Evolutionary conservation across 129 eudicot genomes (phyloP).

Genomic region (Arctium lappa): DNA sequence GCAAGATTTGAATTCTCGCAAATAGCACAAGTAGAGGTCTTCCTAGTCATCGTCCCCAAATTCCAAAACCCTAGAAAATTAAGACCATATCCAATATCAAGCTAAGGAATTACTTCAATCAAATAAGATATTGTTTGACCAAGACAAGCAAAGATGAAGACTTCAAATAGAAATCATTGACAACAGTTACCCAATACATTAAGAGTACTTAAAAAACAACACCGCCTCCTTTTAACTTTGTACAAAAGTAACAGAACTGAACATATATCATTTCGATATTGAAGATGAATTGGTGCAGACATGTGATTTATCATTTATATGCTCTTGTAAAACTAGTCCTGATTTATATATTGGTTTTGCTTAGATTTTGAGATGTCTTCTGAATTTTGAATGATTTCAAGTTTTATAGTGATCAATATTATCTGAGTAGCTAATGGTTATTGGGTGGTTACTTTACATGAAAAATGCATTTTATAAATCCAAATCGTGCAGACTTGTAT

Average conservation of each 20-base stretch:
- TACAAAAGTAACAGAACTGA: background rate
- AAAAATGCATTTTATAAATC: background rate
- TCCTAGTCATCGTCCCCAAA: slow-evolving; percentile 42
- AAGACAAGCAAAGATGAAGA: background rate
- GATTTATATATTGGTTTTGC: background rate
- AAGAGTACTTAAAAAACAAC: background rate
- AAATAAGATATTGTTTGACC: background rate
- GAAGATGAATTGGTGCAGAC: slow-evolving; percentile 18
- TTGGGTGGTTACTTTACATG: background rate
- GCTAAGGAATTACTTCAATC: background rate
- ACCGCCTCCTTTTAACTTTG: background rate
- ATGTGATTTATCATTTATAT: slow-evolving; percentile 11
- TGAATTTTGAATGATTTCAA: background rate
- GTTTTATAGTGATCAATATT: background rate
- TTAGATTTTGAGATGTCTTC: background rate
- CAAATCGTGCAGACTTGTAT: background rate
- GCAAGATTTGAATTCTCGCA: slow-evolving; percentile 81
- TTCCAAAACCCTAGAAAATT: slow-evolving; percentile 22
- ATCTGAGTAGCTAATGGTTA: background rate
- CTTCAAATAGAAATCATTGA: background rate
- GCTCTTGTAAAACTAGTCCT: background rate
- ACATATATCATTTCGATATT: slow-evolving; percentile 20
- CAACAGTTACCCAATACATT: background rate
- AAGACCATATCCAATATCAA: background rate
- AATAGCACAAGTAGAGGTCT: slow-evolving; percentile 52